Percentiles rank a stretch among this genome's conserved stretches.
These are phyloP conservation scores for Termitomyces sp. DNA, from an alignment of 768 basidiomycete genomes.

Conservation along the genomic window DNA sequence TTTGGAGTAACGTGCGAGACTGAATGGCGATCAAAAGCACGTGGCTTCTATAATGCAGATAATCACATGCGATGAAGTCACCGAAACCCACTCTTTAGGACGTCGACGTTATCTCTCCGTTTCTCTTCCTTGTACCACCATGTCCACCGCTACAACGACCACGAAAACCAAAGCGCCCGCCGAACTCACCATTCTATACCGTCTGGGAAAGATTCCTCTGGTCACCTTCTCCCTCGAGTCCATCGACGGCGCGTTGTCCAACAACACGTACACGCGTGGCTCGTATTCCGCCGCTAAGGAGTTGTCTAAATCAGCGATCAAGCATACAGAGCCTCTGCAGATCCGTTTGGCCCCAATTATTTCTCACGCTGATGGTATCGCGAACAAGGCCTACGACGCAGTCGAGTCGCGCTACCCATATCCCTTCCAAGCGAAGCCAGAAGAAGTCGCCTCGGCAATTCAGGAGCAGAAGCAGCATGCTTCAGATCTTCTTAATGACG, in stretches of 20 bases:
- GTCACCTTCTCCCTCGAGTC: constrained; percentile 59
- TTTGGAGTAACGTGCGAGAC: too few species aligned
- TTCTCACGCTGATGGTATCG: constrained; percentile 54
- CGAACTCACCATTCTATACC: constrained; percentile 54
- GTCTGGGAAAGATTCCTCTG: constrained; percentile 70
- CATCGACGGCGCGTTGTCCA: constrained; percentile 52
- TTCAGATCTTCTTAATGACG: constrained; percentile 50
- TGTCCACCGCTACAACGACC: constrained; percentile 20
- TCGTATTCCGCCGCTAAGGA: constrained; percentile 63
- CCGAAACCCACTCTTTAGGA: neutral
- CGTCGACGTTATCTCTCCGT: constrained; percentile 10
- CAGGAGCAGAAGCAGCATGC: constrained; percentile 51
- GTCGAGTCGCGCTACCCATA: constrained; percentile 72
- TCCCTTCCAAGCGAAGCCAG: constrained; percentile 68
- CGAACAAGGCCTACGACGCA: constrained; percentile 70
- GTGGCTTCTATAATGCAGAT: neutral
- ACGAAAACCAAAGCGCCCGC: constrained; percentile 28
- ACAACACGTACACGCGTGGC: constrained; percentile 54
- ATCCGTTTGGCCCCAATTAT: constrained; percentile 61
- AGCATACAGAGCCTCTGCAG: constrained; percentile 61
- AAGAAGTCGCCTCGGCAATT: constrained; percentile 60
- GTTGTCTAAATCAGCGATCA: constrained; percentile 53
- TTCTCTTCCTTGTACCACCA: constrained; percentile 10
- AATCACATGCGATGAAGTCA: constrained; percentile 8
- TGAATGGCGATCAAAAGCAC: neutral